Evolutionary conservation across 495 filamentous ascomycete species (phyloP).

Genomic region (Penicillium simplicissimum): DNA sequence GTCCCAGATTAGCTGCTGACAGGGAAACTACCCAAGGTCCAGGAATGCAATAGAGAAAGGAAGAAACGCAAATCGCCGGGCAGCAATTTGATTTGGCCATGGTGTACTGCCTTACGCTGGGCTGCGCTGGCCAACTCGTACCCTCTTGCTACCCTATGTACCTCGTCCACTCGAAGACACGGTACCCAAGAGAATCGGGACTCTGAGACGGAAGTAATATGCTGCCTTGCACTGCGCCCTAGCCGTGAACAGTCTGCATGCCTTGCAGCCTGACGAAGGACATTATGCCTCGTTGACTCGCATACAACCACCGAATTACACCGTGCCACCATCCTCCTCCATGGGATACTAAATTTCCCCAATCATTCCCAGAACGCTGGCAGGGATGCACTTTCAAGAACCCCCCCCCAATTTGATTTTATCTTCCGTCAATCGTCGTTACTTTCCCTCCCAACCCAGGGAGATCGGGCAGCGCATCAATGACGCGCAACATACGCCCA

Average conservation of each 20-base stretch:
- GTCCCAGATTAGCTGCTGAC: slow-evolving; percentile 27
- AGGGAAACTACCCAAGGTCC: slow-evolving; percentile 15
- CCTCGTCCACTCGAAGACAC: slow-evolving; percentile 4
- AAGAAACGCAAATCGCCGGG: slow-evolving; percentile 6
- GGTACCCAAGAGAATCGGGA: slow-evolving; percentile 6
- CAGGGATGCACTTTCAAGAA: slow-evolving; percentile 18
- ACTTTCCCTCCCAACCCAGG: slow-evolving; percentile 1
- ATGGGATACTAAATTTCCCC: slow-evolving; percentile 1
- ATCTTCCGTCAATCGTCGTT: not conserved
- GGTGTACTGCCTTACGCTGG: not conserved
- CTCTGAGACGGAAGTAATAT: not conserved
- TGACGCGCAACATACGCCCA: slow-evolving; percentile 25
- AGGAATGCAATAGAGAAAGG: not conserved
- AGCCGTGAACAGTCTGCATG: slow-evolving; percentile 22
- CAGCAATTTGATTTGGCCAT: slow-evolving; percentile 14
- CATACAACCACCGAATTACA: slow-evolving; percentile 27
- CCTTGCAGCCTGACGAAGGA: slow-evolving; percentile 33
- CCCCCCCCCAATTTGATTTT: slow-evolving; percentile 11
- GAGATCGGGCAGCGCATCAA: slow-evolving; percentile 27
- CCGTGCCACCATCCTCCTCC: slow-evolving; percentile 29
- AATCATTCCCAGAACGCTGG: not conserved
- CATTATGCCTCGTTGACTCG: slow-evolving; percentile 28
- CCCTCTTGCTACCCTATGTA: not conserved
- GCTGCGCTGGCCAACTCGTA: not conserved
- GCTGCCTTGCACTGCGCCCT: slow-evolving; percentile 17